These are phyloP conservation scores for Malassezia dermatis DNA, from an alignment of 1,284 basidiomycete species.

Conservation along the genomic window DNA sequence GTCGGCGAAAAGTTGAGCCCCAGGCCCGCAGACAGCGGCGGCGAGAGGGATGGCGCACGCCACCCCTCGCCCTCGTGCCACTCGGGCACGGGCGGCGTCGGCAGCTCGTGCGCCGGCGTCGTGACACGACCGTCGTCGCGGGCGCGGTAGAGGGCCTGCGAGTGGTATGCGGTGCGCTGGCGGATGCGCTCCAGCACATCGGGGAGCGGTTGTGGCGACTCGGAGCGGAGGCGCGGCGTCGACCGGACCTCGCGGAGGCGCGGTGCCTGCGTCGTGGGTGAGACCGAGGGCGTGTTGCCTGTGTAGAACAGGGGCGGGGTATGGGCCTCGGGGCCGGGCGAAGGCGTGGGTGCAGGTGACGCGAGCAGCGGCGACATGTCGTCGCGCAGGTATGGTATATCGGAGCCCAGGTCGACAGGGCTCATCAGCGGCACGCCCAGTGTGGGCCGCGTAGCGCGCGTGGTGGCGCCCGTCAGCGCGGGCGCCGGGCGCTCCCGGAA, in stretches of 20 bases:
- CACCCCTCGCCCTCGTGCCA: background rate
- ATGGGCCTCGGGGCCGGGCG: background rate
- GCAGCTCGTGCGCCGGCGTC: background rate
- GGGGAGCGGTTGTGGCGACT: background rate
- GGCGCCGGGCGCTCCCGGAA: background rate
- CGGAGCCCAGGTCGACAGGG: background rate
- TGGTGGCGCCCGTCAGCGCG: background rate
- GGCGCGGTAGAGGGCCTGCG: background rate
- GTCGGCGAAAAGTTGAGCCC: background rate
- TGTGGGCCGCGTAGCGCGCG: background rate
- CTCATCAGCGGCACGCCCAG: background rate
- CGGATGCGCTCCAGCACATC: background rate
- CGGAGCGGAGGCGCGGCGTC: background rate
- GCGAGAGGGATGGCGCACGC: background rate
- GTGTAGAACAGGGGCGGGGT: background rate
- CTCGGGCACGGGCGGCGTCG: background rate
- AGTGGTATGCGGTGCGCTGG: background rate
- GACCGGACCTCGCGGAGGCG: background rate
- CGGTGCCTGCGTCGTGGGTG: background rate
- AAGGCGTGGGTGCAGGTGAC: background rate
- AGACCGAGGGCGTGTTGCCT: background rate
- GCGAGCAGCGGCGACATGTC: background rate
- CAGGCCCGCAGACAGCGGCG: background rate
- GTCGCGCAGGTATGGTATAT: slow-evolving; percentile 1
- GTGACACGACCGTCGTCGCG: background rate